A percentile compares a stretch with the other conserved stretches of the same genome.
These are phyloP conservation scores for Epichloe gansuensis DNA, from an alignment of 2,329 filamentous ascomycete genomes.

Conservation along the genomic window DNA sequence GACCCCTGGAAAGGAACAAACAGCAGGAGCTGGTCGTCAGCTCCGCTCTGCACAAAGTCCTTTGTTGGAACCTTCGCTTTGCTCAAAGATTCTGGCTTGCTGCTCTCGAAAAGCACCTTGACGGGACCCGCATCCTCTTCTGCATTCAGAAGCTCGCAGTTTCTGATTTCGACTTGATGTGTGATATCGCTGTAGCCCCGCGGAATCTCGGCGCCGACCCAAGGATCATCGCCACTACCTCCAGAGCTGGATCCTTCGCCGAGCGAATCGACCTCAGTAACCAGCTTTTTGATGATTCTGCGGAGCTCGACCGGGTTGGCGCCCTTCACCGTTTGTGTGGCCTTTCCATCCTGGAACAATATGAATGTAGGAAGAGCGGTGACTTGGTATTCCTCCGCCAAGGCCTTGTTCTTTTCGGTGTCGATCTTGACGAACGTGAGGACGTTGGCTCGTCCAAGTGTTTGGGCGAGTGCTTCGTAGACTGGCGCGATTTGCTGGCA, in stretches of 20 bases:
- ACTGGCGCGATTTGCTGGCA: constrained; percentile 75
- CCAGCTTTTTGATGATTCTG: constrained; percentile 57
- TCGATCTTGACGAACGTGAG: constrained; percentile 85
- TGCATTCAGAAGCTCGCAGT: constrained; percentile 77
- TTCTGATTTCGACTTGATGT: constrained; percentile 63
- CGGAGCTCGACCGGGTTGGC: constrained; percentile 61
- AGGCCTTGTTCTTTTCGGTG: constrained; percentile 60
- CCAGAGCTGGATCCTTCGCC: constrained; percentile 30
- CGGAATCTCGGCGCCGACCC: constrained; percentile 64
- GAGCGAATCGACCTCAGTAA: constrained; percentile 49
- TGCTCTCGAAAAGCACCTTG: constrained; percentile 56
- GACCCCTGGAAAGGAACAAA: constrained; percentile 81
- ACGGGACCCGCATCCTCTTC: constrained; percentile 65
- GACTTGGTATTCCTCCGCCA: constrained; percentile 61
- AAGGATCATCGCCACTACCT: constrained; percentile 32
- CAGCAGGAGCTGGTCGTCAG: constrained; percentile 90
- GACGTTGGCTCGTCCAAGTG: constrained; percentile 56
- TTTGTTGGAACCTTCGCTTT: constrained; percentile 41
- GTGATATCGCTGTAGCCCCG: constrained; percentile 77
- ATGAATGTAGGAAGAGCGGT: constrained; percentile 83
- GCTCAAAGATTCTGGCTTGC: constrained; percentile 51
- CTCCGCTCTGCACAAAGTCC: constrained; percentile 94
- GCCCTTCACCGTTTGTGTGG: constrained; percentile 57
- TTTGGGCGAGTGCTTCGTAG: constrained; percentile 62
- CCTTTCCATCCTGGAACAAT: constrained; percentile 61